Evolutionary conservation across 257 asterid species (phyloP).

Genomic region (Fraxinus americana): DNA sequence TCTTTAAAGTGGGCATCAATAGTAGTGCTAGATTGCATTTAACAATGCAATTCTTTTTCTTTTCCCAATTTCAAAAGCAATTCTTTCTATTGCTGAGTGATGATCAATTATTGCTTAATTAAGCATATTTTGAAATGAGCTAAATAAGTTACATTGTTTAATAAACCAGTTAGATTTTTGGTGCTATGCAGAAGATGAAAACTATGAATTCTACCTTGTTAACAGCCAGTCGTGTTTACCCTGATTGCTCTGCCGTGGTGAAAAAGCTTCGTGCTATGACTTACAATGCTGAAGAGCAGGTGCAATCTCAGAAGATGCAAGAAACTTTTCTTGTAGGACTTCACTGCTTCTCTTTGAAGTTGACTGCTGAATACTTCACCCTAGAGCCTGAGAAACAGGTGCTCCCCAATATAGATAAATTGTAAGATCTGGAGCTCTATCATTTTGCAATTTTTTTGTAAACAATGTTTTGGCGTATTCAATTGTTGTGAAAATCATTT

Average conservation of each 20-base stretch:
- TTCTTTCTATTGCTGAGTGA: not conserved
- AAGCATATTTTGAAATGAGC: not conserved
- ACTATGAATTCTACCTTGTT: slow-evolving; percentile 69
- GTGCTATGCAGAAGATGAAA: slow-evolving; percentile 87
- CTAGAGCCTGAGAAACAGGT: slow-evolving; percentile 60
- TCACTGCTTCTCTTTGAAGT: slow-evolving; percentile 88
- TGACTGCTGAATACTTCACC: slow-evolving; percentile 77
- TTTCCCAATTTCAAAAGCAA: not conserved
- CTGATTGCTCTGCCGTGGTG: slow-evolving; percentile 83
- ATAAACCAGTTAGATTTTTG: slow-evolving; percentile 36
- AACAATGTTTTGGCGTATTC: slow-evolving; percentile 88
- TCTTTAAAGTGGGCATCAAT: not conserved
- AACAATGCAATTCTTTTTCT: not conserved
- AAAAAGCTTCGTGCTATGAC: slow-evolving; percentile 89
- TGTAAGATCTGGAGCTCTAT: slow-evolving; percentile 59
- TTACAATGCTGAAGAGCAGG: slow-evolving; percentile 85
- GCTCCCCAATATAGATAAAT: slow-evolving; percentile 57
- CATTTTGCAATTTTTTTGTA: slow-evolving; percentile 86
- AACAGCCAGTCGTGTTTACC: slow-evolving; percentile 75
- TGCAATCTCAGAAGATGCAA: slow-evolving; percentile 60
- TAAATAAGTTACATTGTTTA: not conserved
- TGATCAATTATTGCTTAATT: not conserved
- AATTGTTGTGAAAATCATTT: slow-evolving; percentile 82
- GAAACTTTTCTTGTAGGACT: slow-evolving; percentile 76
- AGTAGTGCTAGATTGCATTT: not conserved